Evolutionary conservation across 2,329 filamentous ascomycete species (phyloP).

Genomic region (Aspergillus ibericus): DNA sequence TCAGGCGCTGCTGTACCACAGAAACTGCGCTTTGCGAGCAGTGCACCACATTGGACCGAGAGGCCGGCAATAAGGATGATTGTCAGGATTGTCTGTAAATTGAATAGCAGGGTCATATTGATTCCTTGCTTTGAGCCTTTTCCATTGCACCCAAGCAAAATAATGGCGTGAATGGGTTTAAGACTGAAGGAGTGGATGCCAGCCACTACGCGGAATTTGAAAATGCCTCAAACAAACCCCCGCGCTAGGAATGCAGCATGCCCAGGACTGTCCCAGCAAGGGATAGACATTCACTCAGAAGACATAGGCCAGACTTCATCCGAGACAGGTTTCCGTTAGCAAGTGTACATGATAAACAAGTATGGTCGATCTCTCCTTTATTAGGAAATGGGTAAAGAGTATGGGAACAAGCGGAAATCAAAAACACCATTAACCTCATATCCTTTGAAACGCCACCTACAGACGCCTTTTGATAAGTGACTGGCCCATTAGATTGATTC

Average conservation of each 20-base stretch:
- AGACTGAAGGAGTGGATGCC: constrained; percentile 6
- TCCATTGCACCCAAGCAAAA: neutral
- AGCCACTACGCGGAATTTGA: constrained; percentile 16
- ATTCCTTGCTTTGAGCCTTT: neutral
- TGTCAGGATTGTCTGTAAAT: constrained; percentile 16
- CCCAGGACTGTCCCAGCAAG: constrained; percentile 15
- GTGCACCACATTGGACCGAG: constrained; percentile 20
- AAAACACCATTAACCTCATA: neutral
- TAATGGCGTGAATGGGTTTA: neutral
- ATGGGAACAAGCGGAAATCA: neutral
- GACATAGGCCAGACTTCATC: neutral
- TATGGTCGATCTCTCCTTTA: neutral
- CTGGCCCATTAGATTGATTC: neutral
- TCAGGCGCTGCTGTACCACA: constrained; percentile 35
- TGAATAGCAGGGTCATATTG: constrained; percentile 28
- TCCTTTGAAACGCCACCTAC: constrained; percentile 1
- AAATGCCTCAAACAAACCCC: neutral
- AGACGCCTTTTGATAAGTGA: constrained; percentile 3
- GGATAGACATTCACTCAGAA: constrained; percentile 5
- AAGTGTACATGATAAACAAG: neutral
- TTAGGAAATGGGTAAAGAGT: neutral
- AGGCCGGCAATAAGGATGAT: constrained; percentile 19
- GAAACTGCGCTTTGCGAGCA: constrained; percentile 20
- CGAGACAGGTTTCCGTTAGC: neutral
- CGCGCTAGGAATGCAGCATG: constrained; percentile 4